phyloP scores from a whole-genome alignment of 345 rosid genomes.

The Rhizophora mangle region DNA sequence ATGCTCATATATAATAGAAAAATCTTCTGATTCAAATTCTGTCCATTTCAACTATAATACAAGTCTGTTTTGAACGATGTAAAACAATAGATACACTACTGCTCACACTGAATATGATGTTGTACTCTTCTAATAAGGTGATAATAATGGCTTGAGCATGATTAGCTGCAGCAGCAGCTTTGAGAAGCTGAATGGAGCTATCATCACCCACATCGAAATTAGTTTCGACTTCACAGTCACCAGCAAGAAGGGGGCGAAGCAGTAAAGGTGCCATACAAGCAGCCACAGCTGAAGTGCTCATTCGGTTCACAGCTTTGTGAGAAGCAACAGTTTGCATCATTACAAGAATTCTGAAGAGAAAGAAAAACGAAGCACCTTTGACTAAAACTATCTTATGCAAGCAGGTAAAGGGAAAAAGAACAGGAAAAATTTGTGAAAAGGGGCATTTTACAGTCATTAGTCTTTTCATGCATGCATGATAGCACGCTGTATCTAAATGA shows the following conservation, averaged over 20 bases:
- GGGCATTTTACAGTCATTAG: too few relatives aligned
- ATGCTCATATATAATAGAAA: background rate
- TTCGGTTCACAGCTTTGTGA: slow-evolving; percentile 67
- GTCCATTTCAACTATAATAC: background rate
- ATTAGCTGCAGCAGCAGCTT: slow-evolving; percentile 99
- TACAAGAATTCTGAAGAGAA: slow-evolving; percentile 66
- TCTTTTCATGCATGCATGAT: background rate
- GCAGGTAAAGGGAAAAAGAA: background rate
- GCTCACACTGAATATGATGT: slow-evolving; percentile 82
- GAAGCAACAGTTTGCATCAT: slow-evolving; percentile 94
- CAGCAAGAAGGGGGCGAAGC: slow-evolving; percentile 94
- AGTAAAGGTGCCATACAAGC: slow-evolving; percentile 99
- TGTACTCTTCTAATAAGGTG: slow-evolving; percentile 84
- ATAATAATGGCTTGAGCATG: slow-evolving; percentile 98
- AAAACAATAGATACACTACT: slow-evolving; percentile 10
- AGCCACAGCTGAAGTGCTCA: slow-evolving; percentile 97
- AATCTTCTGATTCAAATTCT: background rate
- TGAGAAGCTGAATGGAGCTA: slow-evolving; percentile 86
- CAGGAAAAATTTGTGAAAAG: slow-evolving; percentile 7
- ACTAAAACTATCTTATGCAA: background rate
- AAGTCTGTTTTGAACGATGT: slow-evolving; percentile 7
- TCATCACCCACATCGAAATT: slow-evolving; percentile 93
- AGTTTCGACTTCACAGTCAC: slow-evolving; percentile 92
- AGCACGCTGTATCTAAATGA: too few relatives aligned
- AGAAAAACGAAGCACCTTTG: slow-evolving; percentile 14